phyloP scores from a whole-genome alignment of 169 alveolate species.

The Eimeria praecox region DNA sequence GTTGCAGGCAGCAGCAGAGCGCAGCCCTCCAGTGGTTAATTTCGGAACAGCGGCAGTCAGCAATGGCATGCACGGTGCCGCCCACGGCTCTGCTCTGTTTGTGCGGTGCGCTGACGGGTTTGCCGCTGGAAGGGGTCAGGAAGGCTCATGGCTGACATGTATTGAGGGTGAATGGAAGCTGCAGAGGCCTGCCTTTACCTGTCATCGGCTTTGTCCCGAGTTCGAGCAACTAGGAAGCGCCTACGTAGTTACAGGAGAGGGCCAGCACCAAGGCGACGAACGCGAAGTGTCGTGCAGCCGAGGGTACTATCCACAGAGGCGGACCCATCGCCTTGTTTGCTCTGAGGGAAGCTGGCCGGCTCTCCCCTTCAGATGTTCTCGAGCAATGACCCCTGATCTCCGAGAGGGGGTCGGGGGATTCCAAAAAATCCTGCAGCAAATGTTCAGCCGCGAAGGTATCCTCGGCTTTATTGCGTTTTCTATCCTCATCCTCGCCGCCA shows the following conservation, averaged over 20 bases:
- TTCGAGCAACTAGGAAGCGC: slow-evolving; percentile 66
- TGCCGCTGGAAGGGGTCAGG: slow-evolving; percentile 70
- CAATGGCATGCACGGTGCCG: background rate
- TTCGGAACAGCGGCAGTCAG: background rate
- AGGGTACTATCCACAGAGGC: slow-evolving; percentile 79
- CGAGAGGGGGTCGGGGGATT: slow-evolving; percentile 78
- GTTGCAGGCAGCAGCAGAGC: slow-evolving; percentile 18
- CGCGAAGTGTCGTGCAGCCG: slow-evolving; percentile 72
- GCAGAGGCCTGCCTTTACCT: slow-evolving; percentile 57
- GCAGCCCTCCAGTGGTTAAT: background rate
- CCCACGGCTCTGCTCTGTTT: slow-evolving; percentile 68
- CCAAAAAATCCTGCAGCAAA: slow-evolving; percentile 79
- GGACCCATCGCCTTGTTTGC: slow-evolving; percentile 59
- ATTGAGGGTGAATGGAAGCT: slow-evolving; percentile 69
- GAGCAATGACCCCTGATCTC: slow-evolving; percentile 80
- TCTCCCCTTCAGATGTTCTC: slow-evolving; percentile 73
- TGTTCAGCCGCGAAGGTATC: slow-evolving; percentile 80
- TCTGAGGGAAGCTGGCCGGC: slow-evolving; percentile 77
- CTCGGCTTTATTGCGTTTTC: slow-evolving; percentile 76
- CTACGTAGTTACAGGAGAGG: slow-evolving; percentile 76
- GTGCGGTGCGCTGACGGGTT: slow-evolving; percentile 74
- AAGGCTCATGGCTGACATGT: slow-evolving; percentile 61
- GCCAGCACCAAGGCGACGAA: slow-evolving; percentile 70
- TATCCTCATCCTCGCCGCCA: slow-evolving; percentile 70
- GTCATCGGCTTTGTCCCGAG: slow-evolving; percentile 67